These are phyloP conservation scores for Dactylorhiza incarnata DNA, from an alignment of 106 monocot genomes.

Conservation along the genomic window DNA sequence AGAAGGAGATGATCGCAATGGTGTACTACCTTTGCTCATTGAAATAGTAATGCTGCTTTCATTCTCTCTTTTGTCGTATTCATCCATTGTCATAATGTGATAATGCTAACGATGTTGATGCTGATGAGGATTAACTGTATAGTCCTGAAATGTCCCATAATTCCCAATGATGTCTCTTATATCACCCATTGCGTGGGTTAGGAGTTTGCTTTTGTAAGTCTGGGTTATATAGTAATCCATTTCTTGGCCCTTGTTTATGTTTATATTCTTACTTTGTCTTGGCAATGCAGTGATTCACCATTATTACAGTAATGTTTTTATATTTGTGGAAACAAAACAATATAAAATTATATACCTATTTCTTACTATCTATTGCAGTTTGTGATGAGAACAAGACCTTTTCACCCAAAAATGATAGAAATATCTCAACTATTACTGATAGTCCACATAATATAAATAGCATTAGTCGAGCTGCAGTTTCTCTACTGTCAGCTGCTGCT, in stretches of 20 bases:
- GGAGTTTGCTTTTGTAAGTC: too few relatives aligned
- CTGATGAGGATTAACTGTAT: neutral
- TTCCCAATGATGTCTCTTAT: neutral
- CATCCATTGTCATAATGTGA: neutral
- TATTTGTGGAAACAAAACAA: neutral
- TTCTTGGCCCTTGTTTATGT: neutral
- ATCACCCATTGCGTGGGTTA: neutral
- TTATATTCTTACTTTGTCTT: neutral
- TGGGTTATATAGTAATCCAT: neutral
- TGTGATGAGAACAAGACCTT: slow-evolving; percentile 18
- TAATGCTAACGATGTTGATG: too few relatives aligned
- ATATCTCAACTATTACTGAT: slow-evolving; percentile 8
- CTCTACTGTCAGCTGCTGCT: slow-evolving; percentile 78
- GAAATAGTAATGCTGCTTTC: neutral
- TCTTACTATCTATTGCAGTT: slow-evolving; percentile 25
- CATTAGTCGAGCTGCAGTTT: slow-evolving; percentile 74
- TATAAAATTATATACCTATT: neutral
- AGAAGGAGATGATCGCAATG: too few relatives aligned
- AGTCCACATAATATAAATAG: slow-evolving; percentile 33
- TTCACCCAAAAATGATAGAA: slow-evolving; percentile 11
- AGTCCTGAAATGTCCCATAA: neutral
- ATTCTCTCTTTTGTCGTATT: neutral
- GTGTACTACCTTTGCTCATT: too few relatives aligned
- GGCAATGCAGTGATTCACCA: neutral
- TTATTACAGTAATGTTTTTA: neutral